Evolutionary conservation across 805 yeast species (phyloP).

Genomic region (Candida cerambycidarum): DNA sequence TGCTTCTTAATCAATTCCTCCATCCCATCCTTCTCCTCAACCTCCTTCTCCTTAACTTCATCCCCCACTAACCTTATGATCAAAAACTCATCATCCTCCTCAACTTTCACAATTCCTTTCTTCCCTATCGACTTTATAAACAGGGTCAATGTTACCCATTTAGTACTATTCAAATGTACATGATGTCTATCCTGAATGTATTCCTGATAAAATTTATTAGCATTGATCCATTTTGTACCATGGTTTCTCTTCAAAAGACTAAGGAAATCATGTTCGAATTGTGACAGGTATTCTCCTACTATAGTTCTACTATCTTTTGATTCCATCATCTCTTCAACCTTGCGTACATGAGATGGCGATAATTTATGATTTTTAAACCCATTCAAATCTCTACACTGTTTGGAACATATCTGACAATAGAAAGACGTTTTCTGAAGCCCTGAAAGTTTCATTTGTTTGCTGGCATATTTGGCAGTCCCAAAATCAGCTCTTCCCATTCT

Average conservation of each 20-base stretch:
- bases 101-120: conserved; percentile 56
- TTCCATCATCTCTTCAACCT: conserved; percentile 37
- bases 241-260: conserved; percentile 62
- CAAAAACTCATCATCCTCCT: conserved; percentile 29
- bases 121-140: conserved; percentile 64
- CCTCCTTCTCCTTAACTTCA: conserved; percentile 2
- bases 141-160: conserved; percentile 67
- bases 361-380: conserved; percentile 90
- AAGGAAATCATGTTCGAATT: conserved; percentile 66
- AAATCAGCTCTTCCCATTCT: conserved; percentile 33
- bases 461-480: conserved; percentile 59
- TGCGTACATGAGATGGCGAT: conserved; percentile 73
- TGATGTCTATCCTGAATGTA: conserved; percentile 81
- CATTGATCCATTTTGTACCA: conserved; percentile 77
- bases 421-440: conserved; percentile 85
- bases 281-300: conserved; percentile 57
- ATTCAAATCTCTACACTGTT: conserved; percentile 94
- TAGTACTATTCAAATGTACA: conserved; percentile 87
- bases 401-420: conserved; percentile 89
- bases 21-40: conserved; percentile 6
- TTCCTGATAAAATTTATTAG: conserved; percentile 88
- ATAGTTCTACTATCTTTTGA: conserved; percentile 40
- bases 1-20: conserved; percentile 45
- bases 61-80: conserved; percentile 31
- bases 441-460: conserved; percentile 74